Base-by-base conservation (phyloP, 179 eudicot genomes). In the Carnegiea gigantea region DNA sequence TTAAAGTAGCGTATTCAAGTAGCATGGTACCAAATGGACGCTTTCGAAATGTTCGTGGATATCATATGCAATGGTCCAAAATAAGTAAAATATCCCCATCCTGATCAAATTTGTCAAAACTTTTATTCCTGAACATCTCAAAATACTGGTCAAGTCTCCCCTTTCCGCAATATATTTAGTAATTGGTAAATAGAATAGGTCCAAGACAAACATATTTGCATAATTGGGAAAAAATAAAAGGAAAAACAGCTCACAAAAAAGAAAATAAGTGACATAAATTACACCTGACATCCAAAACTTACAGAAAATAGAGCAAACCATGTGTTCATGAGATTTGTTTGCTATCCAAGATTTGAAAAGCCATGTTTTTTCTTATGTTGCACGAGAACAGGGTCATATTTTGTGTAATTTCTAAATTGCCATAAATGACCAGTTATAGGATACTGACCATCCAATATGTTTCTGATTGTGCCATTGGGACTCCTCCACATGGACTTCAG, bases 391-490 rank as follows among this genome's bases (percentile, higher is more conserved):
- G 12, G 10, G 13, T 15, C 68, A 1, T 1, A n/a, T n/a, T 62
- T n/a, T 23, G 12, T 23, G 23, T 62, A 62, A 62, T 62, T 62
- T n/a, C 68, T 62, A 2, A 23, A 23, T 62, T 9, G 51, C 20
- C 54, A 40, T 54, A 23, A n/a, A 59, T 30, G 30, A 59, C 57
- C 9, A 43, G 3, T 18, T 44, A 23, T 13, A 60, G 46, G 81
- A 80, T 62, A 89, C 94, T 62, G 70, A 95, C 99, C 99, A 84
- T 94, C 84, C 85, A 95, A 89, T 71, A 95, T 94, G 84, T 95
- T 95, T 88, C 98, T 92, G 90, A 95, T 95, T 53, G 99, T 95
- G 88, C 99, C 99, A 59, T 95, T 95, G 82, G 99, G 99, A 87
- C 99, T 96, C 86, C 90, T 94, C 99, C 98, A 96, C 99, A 96